phyloP scores from a whole-genome alignment of 2,329 filamentous ascomycete genomes.

The Xylaria sp. region DNA sequence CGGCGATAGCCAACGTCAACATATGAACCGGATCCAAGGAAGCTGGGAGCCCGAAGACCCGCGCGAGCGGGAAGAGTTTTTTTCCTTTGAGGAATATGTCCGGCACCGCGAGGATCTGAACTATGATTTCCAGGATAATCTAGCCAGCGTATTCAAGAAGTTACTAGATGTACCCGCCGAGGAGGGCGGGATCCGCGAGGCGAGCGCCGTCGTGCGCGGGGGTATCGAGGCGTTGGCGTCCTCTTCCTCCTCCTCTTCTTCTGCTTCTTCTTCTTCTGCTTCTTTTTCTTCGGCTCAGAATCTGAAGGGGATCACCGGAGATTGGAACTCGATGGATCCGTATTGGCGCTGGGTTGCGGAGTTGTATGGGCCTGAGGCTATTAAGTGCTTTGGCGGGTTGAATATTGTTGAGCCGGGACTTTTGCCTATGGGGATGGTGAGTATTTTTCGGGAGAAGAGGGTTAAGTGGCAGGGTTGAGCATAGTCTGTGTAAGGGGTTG shows the following conservation, averaged over 20 bases:
- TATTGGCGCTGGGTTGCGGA: conserved; percentile 62
- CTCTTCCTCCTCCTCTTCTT: too few relatives aligned
- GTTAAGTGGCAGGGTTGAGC: conserved; percentile 56
- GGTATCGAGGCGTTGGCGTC: conserved; percentile 43
- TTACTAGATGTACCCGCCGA: conserved; percentile 52
- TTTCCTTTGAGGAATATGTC: conserved; percentile 58
- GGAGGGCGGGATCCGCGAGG: conserved; percentile 44
- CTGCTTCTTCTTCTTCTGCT: too few relatives aligned
- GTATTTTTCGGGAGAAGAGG: conserved; percentile 56
- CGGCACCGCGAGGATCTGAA: conserved; percentile 51
- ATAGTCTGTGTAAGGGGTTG: not conserved
- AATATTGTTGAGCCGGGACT: conserved; percentile 58
- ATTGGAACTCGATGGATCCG: conserved; percentile 51
- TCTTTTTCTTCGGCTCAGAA: not conserved
- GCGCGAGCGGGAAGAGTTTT: conserved; percentile 54
- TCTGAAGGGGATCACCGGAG: conserved; percentile 21
- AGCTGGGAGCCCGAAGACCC: conserved; percentile 48
- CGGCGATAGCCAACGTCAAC: conserved; percentile 21
- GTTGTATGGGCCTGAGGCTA: conserved; percentile 58
- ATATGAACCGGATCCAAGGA: conserved; percentile 35
- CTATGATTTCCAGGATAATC: conserved; percentile 37
- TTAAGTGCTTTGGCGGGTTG: conserved; percentile 58
- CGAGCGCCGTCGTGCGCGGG: conserved; percentile 38
- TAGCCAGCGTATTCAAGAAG: conserved; percentile 51
- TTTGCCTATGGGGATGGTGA: conserved; percentile 61